Base-by-base conservation (phyloP, 192 early-diverging fungal species). In the Coemansia sp. region DNA sequence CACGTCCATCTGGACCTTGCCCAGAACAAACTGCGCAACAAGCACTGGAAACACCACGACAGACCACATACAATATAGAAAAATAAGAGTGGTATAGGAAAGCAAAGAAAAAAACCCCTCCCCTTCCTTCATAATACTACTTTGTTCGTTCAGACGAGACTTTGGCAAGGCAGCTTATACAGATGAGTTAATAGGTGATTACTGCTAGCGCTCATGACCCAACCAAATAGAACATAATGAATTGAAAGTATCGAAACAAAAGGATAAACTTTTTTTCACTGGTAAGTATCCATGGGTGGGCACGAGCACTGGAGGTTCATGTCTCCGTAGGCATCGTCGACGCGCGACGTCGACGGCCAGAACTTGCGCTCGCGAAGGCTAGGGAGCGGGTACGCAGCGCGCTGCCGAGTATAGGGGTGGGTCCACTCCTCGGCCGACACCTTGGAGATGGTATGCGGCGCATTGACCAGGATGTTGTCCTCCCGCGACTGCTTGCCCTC, bases 271-370 rank as follows among this genome's bases (percentile, higher is more conserved):
- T 29, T 27, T 30, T 11, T 31, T 34, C 60, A 75, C 53, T 75
- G 51, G 47, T 87, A 89, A 54, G 87, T 86, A 44, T 88, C 85
- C 55, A 94, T 82, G 1, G 93, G 90, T 41, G 96, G 96, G 67
- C 96, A 98, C 41, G 90, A 88, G 78, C 96, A 98, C 50, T 91
- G 68, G 60, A 99, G 76, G 78, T 96, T 91, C 23, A 85, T 73
- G 59, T 99, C 96, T 27, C 96, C 96, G 53, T 82, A 95, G 18
- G 91, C 87, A 60, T 99, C 96, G 62, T 99, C 96, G 48, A 89
- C 77, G 42, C 96, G 80, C 17, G 83, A 78, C 22, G 93, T 85
- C n/a, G 86, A 86, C 17, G 96, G 96, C 90, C 92, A 99, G 73
- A 99, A 95, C 85, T 99, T 99, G 77, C 82, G 83, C 64, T 86